Evolutionary conservation across 116 monocot genomes (phyloP).

Genomic region (Iris pallida): DNA sequence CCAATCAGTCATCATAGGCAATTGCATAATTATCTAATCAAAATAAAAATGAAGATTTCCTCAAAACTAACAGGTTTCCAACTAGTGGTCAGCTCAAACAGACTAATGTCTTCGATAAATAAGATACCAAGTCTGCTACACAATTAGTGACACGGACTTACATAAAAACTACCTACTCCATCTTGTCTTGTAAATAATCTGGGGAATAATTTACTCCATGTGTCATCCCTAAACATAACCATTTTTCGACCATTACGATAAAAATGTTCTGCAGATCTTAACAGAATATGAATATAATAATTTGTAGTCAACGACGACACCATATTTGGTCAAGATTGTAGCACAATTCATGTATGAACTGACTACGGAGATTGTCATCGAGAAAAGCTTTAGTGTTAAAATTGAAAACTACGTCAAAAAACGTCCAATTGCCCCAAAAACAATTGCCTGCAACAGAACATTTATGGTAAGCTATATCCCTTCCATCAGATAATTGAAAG

Average conservation of each 20-base stretch:
- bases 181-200: conserved; percentile 77
- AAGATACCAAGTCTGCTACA: too few relatives aligned
- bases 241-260: conserved; percentile 72
- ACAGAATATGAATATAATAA: not conserved
- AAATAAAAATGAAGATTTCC: too few relatives aligned
- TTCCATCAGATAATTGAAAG: too few relatives aligned
- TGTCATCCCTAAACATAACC: conserved; percentile 95
- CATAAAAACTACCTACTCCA: conserved; percentile 97
- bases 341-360: conserved; percentile 18
- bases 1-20: too few relatives aligned
- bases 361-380: conserved; percentile 90
- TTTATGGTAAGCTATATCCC: too few relatives aligned
- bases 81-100: too few relatives aligned
- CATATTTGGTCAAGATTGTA: conserved; percentile 5
- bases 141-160: conserved; percentile 28
- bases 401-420: conserved; percentile 96
- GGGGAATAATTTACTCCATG: conserved; percentile 97
- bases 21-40: too few relatives aligned
- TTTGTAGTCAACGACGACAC: not conserved
- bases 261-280: conserved; percentile 64
- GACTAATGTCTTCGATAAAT: too few relatives aligned
- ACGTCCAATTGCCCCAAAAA: conserved; percentile 91
- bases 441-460: conserved; percentile 62
- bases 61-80: too few relatives aligned
- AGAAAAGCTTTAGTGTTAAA: conserved; percentile 86